Conservation (phyloP, 1,284 basidiomycete species). For the Sanguinoderma infundibulare region DNA sequence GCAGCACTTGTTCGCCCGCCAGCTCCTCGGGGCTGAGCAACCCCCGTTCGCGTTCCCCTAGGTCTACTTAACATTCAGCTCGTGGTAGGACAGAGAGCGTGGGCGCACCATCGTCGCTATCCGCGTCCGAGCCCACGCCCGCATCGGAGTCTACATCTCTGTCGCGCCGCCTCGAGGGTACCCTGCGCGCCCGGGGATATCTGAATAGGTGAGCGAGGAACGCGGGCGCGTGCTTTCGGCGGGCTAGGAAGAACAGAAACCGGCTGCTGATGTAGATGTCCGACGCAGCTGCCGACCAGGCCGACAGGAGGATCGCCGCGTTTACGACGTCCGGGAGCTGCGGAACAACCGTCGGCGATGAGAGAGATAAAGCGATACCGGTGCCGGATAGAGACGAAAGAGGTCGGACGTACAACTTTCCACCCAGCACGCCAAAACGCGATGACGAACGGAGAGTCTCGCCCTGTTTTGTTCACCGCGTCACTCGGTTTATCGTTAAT, state of each 20-base stretch:
- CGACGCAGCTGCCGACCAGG: constrained; percentile 56
- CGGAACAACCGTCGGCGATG: no score
- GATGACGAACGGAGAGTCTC: constrained; percentile 54
- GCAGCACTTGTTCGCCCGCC: background rate
- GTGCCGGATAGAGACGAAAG: background rate
- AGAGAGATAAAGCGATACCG: no score
- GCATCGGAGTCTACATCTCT: background rate
- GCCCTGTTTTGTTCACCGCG: constrained; percentile 41
- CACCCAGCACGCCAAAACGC: constrained; percentile 47
- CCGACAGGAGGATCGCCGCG: constrained; percentile 47
- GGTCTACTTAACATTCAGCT: background rate
- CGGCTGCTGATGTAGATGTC: constrained; percentile 57
- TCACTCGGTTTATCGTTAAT: constrained; percentile 36
- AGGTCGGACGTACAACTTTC: constrained; percentile 32
- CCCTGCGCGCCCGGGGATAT: constrained; percentile 17
- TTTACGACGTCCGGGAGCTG: constrained; percentile 55
- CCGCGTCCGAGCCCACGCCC: constrained; percentile 8
- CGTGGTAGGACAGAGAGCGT: background rate
- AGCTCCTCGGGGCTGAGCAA: background rate
- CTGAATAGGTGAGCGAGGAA: constrained; percentile 35
- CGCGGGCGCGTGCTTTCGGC: constrained; percentile 46
- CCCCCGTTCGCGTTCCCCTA: background rate
- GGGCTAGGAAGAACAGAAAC: constrained; percentile 53
- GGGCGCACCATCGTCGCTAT: constrained; percentile 9
- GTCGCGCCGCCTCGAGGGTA: constrained; percentile 1